Evolutionary conservation across 352 stramenopile species (phyloP), one percentile per base, ranked within the genome.

Genomic region (Phytophthora macrochlamydospora): DNA sequence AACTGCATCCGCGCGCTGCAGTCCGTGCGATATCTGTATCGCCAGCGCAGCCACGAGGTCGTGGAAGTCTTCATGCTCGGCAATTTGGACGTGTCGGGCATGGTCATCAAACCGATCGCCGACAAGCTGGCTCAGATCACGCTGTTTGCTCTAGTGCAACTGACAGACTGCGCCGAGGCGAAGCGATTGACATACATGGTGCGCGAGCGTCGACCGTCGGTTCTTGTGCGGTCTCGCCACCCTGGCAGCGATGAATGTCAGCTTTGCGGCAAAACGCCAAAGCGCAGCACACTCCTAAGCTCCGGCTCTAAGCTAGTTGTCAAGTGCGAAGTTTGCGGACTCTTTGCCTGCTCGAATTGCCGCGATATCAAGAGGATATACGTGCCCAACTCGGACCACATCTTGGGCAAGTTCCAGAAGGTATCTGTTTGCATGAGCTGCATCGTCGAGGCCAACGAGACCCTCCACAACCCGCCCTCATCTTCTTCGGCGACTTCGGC

Each of bases 41-140:
- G 76, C 8, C 79, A 88, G 51, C 78, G 76, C 51, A 68, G 58
- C 24, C 64, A 76, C 18, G 78, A 74, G 30, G 54, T 81, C 29
- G 64, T 88, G 11, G 73, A 88, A 32, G 76, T 88, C 40, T 88
- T 85, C 52, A 81, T 83, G 76, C 68, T 78, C 11, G 79, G 76
- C 13, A 74, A 77, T 12, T 18, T 82, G 30, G 66, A 76, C 28
- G 57, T 82, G 9, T 65, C 68, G 0, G 74, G 76, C 5, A 74
- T 76, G 14, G 67, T 85, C n/a, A 67, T 78, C 49, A 62, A 60
- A 2, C 68, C 71, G 0, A 68, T 88, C 37, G 71, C 64, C 0
- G 54, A 76, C 28, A 68, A 72, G 33, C 49, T 85, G 18, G 65
- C 69, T 11, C 56, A 74, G 13, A 70, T 73, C 33, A 73, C 65